These are phyloP conservation scores for Papilionanthe hybrid DNA, from an alignment of 116 monocot genomes.

Conservation along the genomic window DNA sequence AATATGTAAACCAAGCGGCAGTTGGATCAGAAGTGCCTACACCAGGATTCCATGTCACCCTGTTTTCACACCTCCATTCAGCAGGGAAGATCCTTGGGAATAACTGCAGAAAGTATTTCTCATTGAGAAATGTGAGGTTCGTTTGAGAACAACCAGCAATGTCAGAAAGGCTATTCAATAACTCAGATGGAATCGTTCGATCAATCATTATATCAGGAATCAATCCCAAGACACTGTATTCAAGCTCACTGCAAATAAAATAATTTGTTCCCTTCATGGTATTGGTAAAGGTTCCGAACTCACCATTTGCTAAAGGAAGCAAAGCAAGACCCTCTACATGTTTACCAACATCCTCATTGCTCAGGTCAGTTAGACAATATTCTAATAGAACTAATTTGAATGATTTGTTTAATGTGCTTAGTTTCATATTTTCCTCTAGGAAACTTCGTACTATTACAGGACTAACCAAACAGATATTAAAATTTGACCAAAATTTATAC, in stretches of 20 bases:
- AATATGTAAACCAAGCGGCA: slow-evolving; percentile 71
- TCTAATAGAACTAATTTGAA: slow-evolving; percentile 71
- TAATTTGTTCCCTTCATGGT: slow-evolving; percentile 33
- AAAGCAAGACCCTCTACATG: slow-evolving; percentile 65
- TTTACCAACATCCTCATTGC: slow-evolving; percentile 52
- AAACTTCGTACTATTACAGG: slow-evolving; percentile 68
- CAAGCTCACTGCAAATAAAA: slow-evolving; percentile 74
- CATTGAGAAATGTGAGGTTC: slow-evolving; percentile 64
- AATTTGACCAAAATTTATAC: slow-evolving; percentile 31
- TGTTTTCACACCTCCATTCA: slow-evolving; percentile 70
- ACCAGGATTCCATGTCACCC: slow-evolving; percentile 64
- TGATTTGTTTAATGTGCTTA: slow-evolving; percentile 41
- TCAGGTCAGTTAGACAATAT: slow-evolving; percentile 75
- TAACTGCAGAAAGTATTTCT: slow-evolving; percentile 52
- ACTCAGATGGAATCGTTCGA: slow-evolving; percentile 38
- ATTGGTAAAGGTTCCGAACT: slow-evolving; percentile 61
- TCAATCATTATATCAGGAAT: slow-evolving; percentile 67
- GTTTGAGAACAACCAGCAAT: slow-evolving; percentile 47
- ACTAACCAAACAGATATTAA: slow-evolving; percentile 40
- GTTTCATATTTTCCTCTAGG: slow-evolving; percentile 34
- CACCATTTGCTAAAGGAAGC: slow-evolving; percentile 83
- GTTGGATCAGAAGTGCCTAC: slow-evolving; percentile 29
- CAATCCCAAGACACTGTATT: slow-evolving; percentile 57
- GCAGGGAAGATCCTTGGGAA: slow-evolving; percentile 67
- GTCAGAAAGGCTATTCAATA: slow-evolving; percentile 56